Evolutionary conservation across 768 basidiomycete species (phyloP), one percentile per base, ranked within the genome.

Genomic region (Tubosaeta brunneosetosa): DNA sequence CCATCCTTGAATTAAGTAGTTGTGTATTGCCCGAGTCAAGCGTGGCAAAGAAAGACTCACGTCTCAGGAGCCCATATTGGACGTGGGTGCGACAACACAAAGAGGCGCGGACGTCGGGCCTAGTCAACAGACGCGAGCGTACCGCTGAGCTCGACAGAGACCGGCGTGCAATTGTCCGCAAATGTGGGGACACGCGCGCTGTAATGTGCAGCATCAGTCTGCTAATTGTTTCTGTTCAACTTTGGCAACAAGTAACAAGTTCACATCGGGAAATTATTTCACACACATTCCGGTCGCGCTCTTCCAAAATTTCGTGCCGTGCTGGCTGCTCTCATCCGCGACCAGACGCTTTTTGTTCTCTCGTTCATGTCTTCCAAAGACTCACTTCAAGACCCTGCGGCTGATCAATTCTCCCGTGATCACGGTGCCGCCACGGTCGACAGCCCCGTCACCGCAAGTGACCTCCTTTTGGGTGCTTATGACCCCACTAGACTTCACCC

Each of bases 401-500:
- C 73, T 68, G 71, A 53, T 11, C 73, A 72, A 33, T 79, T 82
- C 58, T 75, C 80, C 45, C 70, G 73, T 43, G 64, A 71, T 40
- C 29, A 29, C 29, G 61, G 61, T 16, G 17, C 76, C 48, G 31
- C 75, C 46, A 61, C 76, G 40, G 71, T 75, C 52, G 82, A 81
- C 52, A 75, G 77, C 67, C 78, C 83, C 49, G 82, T 88, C 52
- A 90, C 90, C 48, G 92, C 94, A 43, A 82, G 85, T 51, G 91
- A 94, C 77, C 76, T 97, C 61, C 86, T 97, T 61, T 77, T 84
- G 73, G 84, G 85, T 59, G 81, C 87, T 11, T 94, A 91, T 73
- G 94, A 97, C 76, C 91, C 94, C 49, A 81, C 91, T 47, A 86
- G 84, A 73, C 79, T 99, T 50, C 97, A 99, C 69, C 97, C 97